phyloP scores from a whole-genome alignment of 129 eudicot species.

The Flaveria ramosissima region DNA sequence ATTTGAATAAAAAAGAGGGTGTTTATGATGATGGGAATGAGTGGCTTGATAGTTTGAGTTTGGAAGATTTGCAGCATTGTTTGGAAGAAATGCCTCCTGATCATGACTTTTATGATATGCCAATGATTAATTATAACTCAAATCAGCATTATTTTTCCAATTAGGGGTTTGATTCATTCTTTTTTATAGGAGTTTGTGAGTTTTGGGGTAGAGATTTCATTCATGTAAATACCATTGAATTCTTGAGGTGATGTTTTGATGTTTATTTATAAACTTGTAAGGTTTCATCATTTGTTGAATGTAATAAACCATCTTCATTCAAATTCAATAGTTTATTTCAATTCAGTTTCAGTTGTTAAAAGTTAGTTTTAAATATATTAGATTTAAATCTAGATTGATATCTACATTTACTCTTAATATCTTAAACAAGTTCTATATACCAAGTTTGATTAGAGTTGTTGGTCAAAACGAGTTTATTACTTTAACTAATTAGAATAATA shows the following conservation, averaged over 20 bases:
- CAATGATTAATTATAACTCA: constrained; percentile 9
- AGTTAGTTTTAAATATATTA: too few relatives aligned
- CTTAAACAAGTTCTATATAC: too few relatives aligned
- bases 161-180: neutral
- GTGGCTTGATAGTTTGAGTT: constrained; percentile 33
- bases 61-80: constrained; percentile 33
- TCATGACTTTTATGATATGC: constrained; percentile 26
- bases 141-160: constrained; percentile 21
- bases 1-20: constrained; percentile 10
- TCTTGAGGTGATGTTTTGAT: neutral
- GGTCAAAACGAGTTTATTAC: too few relatives aligned
- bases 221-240: constrained; percentile 4
- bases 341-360: too few relatives aligned
- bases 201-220: neutral
- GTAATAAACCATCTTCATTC: too few relatives aligned
- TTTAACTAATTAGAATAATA: too few relatives aligned
- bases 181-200: neutral
- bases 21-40: constrained; percentile 22
- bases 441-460: too few relatives aligned
- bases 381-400: too few relatives aligned
- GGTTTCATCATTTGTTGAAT: too few relatives aligned
- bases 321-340: too few relatives aligned
- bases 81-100: constrained; percentile 37
- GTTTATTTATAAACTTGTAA: neutral
- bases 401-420: too few relatives aligned